Percentiles rank a stretch among this genome's conserved stretches.
Evolutionary conservation across 176 grass and related monocot species (phyloP).

Genomic region (Lolium perenne): DNA sequence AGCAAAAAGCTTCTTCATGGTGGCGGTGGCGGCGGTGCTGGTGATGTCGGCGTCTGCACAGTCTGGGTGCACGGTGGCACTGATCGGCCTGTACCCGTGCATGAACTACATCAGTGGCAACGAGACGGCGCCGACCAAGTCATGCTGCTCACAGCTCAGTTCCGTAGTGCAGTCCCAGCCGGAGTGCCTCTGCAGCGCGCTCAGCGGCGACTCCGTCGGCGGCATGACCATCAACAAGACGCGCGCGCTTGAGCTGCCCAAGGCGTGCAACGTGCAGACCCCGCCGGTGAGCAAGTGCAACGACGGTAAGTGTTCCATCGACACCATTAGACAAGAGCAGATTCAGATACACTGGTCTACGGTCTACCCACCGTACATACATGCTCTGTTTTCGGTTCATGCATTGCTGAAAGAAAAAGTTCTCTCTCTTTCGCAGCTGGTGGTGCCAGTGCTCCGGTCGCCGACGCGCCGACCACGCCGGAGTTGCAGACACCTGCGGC

Average conservation of each 20-base stretch:
- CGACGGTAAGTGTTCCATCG: constrained; percentile 38
- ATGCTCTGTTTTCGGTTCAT: no score
- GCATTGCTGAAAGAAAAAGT: no score
- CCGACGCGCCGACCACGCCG: neutral
- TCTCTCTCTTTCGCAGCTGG: neutral
- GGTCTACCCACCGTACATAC: no score
- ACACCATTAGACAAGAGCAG: no score
- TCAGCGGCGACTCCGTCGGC: constrained; percentile 59
- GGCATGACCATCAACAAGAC: constrained; percentile 76
- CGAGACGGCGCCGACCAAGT: constrained; percentile 47
- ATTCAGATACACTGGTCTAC: no score
- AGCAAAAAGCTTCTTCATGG: no score
- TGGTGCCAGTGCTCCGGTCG: neutral
- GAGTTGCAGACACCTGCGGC: neutral
- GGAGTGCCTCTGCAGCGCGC: constrained; percentile 70
- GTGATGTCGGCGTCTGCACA: constrained; percentile 48
- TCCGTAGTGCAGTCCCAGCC: constrained; percentile 67
- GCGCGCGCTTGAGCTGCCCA: constrained; percentile 57
- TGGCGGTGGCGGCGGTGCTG: neutral
- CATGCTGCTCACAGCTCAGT: constrained; percentile 76
- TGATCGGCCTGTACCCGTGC: constrained; percentile 85
- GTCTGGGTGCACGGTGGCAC: constrained; percentile 60
- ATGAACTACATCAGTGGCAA: constrained; percentile 91
- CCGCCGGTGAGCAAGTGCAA: constrained; percentile 76
- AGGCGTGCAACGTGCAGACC: constrained; percentile 67